phyloP scores from a whole-genome alignment of 1,284 basidiomycete genomes.

The Salmacisia buchloeana region DNA sequence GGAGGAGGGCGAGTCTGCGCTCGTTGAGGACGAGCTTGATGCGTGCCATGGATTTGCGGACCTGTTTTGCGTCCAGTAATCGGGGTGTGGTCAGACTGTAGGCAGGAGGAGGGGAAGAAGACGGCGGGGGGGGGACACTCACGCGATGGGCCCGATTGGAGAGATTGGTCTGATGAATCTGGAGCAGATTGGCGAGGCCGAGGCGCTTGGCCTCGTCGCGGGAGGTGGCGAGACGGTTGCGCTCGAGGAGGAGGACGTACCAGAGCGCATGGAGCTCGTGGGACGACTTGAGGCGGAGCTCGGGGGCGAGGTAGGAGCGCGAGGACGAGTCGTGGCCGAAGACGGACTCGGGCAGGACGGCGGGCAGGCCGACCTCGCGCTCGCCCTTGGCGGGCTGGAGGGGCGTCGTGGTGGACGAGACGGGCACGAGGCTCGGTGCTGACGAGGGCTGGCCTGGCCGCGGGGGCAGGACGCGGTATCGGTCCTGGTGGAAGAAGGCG shows the following conservation, averaged over 20 bases:
- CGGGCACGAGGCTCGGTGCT: background rate
- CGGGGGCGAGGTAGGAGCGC: conserved; percentile 40
- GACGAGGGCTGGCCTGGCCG: conserved; percentile 4
- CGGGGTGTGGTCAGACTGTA: background rate
- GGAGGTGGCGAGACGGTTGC: conserved; percentile 39
- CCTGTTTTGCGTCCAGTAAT: too few species aligned
- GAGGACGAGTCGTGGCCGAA: conserved; percentile 24
- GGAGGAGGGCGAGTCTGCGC: conserved; percentile 70
- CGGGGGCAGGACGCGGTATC: conserved; percentile 11
- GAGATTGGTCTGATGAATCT: conserved; percentile 32
- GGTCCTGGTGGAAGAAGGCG: conserved; percentile 38
- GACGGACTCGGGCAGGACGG: conserved; percentile 24
- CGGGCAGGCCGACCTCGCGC: conserved; percentile 25
- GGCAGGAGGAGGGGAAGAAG: background rate
- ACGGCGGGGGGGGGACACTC: conserved; percentile 11
- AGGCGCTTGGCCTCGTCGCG: conserved; percentile 40
- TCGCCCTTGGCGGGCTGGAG: conserved; percentile 20
- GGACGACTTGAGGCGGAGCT: conserved; percentile 40
- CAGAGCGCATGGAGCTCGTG: conserved; percentile 47
- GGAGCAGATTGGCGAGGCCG: conserved; percentile 26
- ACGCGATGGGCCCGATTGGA: conserved; percentile 37
- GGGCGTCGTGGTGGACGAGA: background rate
- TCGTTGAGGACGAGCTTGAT: conserved; percentile 93
- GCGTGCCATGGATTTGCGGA: conserved; percentile 90
- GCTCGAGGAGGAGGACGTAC: conserved; percentile 46